phyloP scores from a whole-genome alignment of 108 stramenopile genomes.

The Cyclostephanos invisitatus region DNA sequence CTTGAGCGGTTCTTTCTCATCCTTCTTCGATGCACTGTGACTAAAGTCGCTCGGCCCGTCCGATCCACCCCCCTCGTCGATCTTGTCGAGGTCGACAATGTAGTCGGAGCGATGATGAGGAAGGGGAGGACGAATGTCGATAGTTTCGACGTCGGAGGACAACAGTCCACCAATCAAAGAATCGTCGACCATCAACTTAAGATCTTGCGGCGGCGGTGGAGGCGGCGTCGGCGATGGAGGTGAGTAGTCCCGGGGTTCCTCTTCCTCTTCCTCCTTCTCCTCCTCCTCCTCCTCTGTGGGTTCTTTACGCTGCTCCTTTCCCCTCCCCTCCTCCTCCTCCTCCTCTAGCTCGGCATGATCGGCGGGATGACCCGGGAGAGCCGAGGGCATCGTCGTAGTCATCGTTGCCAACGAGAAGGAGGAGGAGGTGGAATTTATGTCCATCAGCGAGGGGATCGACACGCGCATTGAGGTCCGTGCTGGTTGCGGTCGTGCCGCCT shows the following conservation, averaged over 20 bases:
- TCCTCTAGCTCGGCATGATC: neutral
- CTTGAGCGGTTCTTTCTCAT: neutral
- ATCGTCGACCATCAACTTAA: neutral
- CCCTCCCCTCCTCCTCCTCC: neutral
- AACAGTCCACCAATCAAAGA: neutral
- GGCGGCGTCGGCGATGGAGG: neutral
- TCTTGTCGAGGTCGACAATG: slow-evolving; percentile 36
- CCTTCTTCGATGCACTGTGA: neutral
- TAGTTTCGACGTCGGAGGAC: neutral
- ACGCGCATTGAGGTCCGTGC: neutral
- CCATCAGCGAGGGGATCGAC: neutral
- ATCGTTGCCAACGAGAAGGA: neutral
- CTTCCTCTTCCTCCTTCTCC: neutral
- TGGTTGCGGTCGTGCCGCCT: neutral
- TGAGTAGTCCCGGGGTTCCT: neutral
- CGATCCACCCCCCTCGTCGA: slow-evolving; percentile 30
- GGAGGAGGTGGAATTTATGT: neutral
- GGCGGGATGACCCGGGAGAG: too few species aligned
- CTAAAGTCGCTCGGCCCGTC: slow-evolving; percentile 1
- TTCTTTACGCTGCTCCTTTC: neutral
- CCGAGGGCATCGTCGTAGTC: too few species aligned
- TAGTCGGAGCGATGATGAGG: slow-evolving; percentile 9
- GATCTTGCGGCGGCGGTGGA: neutral
- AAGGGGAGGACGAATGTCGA: neutral
- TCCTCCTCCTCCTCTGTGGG: neutral